Evolutionary conservation across 106 monocot species (phyloP), one percentile per base, ranked within the genome.

Genomic region (Dendrobium huoshanense): DNA sequence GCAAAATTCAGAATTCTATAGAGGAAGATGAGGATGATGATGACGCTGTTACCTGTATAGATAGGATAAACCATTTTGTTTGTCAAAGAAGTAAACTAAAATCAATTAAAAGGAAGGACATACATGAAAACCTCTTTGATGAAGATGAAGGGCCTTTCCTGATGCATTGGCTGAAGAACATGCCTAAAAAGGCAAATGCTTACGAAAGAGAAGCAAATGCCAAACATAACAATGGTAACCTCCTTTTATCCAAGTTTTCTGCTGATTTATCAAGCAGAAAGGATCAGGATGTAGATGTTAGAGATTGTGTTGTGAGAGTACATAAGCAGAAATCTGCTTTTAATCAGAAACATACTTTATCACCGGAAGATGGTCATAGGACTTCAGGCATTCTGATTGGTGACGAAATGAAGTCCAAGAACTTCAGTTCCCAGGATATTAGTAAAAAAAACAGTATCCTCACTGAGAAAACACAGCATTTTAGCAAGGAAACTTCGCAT

Each of bases 141-240:
- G 78, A 87, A 33, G 85, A 79, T 73, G 84, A 87, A 9, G 85
- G 75, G 40, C 47, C 68, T 87, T 84, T 84, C 29, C 67, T 89
- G 29, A 87, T 86, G 67, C 82, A 87, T 48, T 86, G 83, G 87
- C 64, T 86, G 16, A 87, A 81, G 33, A 83, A n/a, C 41, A 77
- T 76, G 4, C 79, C 81, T 79, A 87, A 74, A 67, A 89, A 80
- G 76, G 31, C 27, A 68, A 78, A 79, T 11, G 47, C 75, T 41
- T 61, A 33, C 55, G 85, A 85, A 73, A 72, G 41, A 55, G 70
- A 45, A 72, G 37, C 45, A 77, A 78, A 78, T 77, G 16, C 6
- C 2, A 79, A 80, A 27, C 24, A 33, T 20, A 13, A 45, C 40
- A 51, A 67, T 13, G 20, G 22, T 70, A 24, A 13, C 41, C 22